Conservation (phyloP, 2,329 filamentous ascomycete genomes). For the Fusarium heterosporum region DNA sequence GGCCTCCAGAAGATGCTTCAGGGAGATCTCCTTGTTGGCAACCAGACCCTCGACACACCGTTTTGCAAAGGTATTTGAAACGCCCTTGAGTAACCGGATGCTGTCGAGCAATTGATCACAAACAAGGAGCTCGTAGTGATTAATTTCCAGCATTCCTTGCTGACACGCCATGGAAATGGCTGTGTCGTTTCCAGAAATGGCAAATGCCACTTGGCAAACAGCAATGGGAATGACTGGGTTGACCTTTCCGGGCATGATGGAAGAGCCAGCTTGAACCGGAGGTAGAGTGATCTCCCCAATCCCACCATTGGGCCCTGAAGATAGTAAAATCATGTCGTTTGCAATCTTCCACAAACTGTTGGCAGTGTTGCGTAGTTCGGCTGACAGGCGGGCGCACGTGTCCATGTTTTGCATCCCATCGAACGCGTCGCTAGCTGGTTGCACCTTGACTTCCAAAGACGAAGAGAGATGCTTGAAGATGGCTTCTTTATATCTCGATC, state of each 20-base stretch:
- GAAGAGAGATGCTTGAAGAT: background rate
- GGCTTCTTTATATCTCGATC: background rate
- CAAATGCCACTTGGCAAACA: background rate
- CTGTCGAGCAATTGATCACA: slow-evolving; percentile 6
- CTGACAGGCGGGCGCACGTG: slow-evolving; percentile 3
- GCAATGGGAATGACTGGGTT: slow-evolving; percentile 12
- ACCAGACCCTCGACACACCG: slow-evolving; percentile 7
- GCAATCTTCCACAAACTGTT: slow-evolving; percentile 17
- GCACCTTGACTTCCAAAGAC: background rate
- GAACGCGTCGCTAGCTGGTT: background rate
- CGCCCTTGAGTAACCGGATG: background rate
- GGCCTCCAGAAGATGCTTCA: slow-evolving; percentile 5
- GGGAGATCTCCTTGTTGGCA: slow-evolving; percentile 5
- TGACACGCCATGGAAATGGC: slow-evolving; percentile 10
- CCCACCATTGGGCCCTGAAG: slow-evolving; percentile 1
- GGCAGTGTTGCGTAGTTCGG: slow-evolving; percentile 8
- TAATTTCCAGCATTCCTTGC: slow-evolving; percentile 11
- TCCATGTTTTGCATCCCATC: slow-evolving; percentile 18
- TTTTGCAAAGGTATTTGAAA: slow-evolving; percentile 1
- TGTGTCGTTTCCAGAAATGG: slow-evolving; percentile 3
- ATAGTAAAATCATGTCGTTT: slow-evolving; percentile 10
- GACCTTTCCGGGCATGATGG: slow-evolving; percentile 13
- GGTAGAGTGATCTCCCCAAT: slow-evolving; percentile 10
- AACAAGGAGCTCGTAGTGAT: slow-evolving; percentile 6
- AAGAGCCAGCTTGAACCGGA: slow-evolving; percentile 1